A percentile compares a stretch with the other conserved stretches of the same genome.
Conservation (phyloP, 1,284 basidiomycete species). For the Fomitopsis pinicola region DNA sequence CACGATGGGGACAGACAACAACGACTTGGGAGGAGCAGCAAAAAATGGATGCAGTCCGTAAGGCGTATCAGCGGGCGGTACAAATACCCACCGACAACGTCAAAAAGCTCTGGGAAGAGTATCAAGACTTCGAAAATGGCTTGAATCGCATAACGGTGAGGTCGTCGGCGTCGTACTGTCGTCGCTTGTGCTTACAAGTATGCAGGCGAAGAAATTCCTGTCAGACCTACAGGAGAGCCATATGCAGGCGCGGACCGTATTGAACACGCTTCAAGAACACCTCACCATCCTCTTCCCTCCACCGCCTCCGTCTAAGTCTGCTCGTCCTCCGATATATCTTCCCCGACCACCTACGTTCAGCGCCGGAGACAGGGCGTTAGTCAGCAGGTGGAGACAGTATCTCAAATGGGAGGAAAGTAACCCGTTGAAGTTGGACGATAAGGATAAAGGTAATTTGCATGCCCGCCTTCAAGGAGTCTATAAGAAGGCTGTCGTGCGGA, state of each 20-base stretch:
- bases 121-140: constrained; percentile 89
- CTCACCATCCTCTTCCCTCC: constrained; percentile 60
- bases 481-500: constrained; percentile 81
- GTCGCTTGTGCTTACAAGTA: neutral
- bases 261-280: constrained; percentile 81
- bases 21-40: constrained; percentile 93
- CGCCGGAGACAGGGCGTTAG: constrained; percentile 65
- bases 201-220: constrained; percentile 89
- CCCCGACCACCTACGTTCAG: constrained; percentile 76
- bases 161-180: neutral
- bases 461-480: constrained; percentile 81
- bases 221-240: constrained; percentile 80
- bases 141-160: constrained; percentile 85
- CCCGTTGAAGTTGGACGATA: constrained; percentile 88
- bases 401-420: constrained; percentile 96
- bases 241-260: constrained; percentile 91
- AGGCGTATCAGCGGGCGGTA: constrained; percentile 90
- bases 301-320: constrained; percentile 35
- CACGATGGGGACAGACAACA: constrained; percentile 10
- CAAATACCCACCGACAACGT: constrained; percentile 93
- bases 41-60: constrained; percentile 90
- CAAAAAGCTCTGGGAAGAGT: constrained; percentile 92
- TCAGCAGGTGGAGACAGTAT: constrained; percentile 88
- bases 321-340: constrained; percentile 50
- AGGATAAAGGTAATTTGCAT: constrained; percentile 65